Percentiles rank a stretch among this genome's conserved stretches.
These are phyloP conservation scores for Colletotrichum sp. DNA, from an alignment of 2,329 filamentous ascomycete species.

Conservation along the genomic window DNA sequence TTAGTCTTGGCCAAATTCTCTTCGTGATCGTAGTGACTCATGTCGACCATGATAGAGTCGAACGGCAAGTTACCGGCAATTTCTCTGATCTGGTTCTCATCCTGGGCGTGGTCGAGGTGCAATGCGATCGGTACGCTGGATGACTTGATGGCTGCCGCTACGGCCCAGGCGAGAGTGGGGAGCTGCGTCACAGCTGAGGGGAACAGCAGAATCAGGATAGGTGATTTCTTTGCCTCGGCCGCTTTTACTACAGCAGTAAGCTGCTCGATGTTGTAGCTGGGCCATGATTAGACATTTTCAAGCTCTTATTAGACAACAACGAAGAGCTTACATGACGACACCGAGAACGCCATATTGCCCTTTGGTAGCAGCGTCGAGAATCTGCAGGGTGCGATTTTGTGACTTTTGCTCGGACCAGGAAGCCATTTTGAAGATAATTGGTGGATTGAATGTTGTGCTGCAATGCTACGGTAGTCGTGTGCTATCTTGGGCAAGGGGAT, in stretches of 20 bases:
- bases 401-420: constrained; percentile 10
- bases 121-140: constrained; percentile 32
- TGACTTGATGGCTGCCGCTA: constrained; percentile 20
- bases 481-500: not conserved
- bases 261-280: constrained; percentile 72
- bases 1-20: constrained; percentile 71
- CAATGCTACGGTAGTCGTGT: not conserved
- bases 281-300: constrained; percentile 28
- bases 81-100: constrained; percentile 59
- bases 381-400: constrained; percentile 27
- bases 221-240: constrained; percentile 69
- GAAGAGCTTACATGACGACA: constrained; percentile 48
- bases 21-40: constrained; percentile 74
- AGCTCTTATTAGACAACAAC: not conserved
- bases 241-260: constrained; percentile 72
- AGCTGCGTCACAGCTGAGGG: constrained; percentile 8
- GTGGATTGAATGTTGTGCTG: no score
- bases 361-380: constrained; percentile 55
- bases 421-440: not conserved
- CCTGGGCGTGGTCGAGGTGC: constrained; percentile 73
- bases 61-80: constrained; percentile 62
- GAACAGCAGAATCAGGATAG: constrained; percentile 74
- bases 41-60: constrained; percentile 79
- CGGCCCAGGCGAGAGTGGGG: constrained; percentile 60
- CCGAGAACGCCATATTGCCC: constrained; percentile 60